These are phyloP conservation scores for Neospermospora avenae DNA, from an alignment of 2,329 filamentous ascomycete genomes.

Conservation along the genomic window DNA sequence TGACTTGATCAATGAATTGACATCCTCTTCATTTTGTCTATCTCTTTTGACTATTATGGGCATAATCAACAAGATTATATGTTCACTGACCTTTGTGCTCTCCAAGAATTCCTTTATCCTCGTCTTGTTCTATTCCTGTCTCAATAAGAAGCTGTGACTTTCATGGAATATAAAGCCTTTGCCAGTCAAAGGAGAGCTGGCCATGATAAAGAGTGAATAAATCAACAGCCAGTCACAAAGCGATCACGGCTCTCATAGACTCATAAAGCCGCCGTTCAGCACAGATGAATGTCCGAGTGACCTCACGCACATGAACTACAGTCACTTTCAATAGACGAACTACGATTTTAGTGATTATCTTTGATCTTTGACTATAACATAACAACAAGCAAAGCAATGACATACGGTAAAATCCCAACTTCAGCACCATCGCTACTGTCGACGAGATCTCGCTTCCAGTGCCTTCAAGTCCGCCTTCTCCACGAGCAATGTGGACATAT, in stretches of 20 bases:
- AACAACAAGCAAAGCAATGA: background rate
- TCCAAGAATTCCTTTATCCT: background rate
- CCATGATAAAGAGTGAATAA: background rate
- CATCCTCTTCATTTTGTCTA: background rate
- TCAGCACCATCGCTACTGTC: background rate
- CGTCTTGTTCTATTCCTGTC: background rate
- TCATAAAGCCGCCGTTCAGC: background rate
- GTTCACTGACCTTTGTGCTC: too few species aligned
- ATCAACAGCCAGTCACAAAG: background rate
- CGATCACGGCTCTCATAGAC: background rate
- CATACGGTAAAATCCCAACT: background rate
- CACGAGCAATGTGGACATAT: slow-evolving; percentile 8
- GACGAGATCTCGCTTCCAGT: background rate
- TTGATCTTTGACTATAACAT: background rate
- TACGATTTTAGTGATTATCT: background rate
- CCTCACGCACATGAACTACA: background rate
- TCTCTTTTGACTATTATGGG: background rate
- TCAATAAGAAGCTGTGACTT: background rate
- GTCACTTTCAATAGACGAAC: background rate
- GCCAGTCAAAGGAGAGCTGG: background rate
- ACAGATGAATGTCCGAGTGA: background rate
- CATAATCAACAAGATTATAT: background rate
- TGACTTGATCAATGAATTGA: too few species aligned
- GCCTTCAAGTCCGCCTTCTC: slow-evolving; percentile 7
- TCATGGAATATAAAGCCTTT: background rate